phyloP scores from a whole-genome alignment of 306 rosid species.

The Sophora flavescens region DNA sequence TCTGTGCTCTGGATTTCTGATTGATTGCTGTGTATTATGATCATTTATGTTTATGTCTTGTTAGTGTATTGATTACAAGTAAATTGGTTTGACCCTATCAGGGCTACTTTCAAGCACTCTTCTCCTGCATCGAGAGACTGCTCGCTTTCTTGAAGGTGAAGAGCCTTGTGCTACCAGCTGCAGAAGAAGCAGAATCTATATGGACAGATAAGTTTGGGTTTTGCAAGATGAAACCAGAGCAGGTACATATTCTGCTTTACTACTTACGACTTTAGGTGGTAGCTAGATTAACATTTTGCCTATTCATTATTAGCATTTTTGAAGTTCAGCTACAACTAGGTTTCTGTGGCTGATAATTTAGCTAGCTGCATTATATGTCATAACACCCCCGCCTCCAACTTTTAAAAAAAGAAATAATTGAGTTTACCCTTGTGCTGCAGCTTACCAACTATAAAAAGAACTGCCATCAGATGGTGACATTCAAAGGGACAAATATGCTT shows the following conservation, averaged over 20 bases:
- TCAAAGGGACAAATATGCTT: conserved; percentile 93
- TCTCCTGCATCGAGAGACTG: conserved; percentile 85
- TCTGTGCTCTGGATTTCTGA: conserved; percentile 23
- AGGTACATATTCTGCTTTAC: conserved; percentile 57
- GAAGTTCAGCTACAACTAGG: conserved; percentile 30
- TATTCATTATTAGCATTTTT: conserved; percentile 22
- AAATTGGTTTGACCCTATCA: conserved; percentile 41
- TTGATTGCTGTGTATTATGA: conserved; percentile 15
- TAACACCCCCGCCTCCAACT: not conserved
- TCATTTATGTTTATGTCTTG: conserved; percentile 9
- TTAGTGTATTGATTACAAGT: conserved; percentile 7
- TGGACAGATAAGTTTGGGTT: conserved; percentile 92
- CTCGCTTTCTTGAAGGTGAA: conserved; percentile 76
- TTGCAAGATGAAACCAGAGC: conserved; percentile 72
- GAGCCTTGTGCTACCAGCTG: conserved; percentile 89
- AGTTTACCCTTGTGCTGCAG: conserved; percentile 58
- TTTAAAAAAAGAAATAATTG: not conserved
- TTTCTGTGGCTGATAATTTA: conserved; percentile 17
- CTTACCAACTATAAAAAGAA: conserved; percentile 76
- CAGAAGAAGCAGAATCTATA: conserved; percentile 91
- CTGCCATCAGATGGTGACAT: conserved; percentile 84
- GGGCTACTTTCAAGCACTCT: conserved; percentile 92
- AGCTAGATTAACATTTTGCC: conserved; percentile 20
- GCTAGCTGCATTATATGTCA: not conserved
- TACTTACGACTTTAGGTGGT: not conserved